phyloP scores from a whole-genome alignment of 2,329 filamentous ascomycete genomes.

The Ceratocystis cacaofunesta region DNA sequence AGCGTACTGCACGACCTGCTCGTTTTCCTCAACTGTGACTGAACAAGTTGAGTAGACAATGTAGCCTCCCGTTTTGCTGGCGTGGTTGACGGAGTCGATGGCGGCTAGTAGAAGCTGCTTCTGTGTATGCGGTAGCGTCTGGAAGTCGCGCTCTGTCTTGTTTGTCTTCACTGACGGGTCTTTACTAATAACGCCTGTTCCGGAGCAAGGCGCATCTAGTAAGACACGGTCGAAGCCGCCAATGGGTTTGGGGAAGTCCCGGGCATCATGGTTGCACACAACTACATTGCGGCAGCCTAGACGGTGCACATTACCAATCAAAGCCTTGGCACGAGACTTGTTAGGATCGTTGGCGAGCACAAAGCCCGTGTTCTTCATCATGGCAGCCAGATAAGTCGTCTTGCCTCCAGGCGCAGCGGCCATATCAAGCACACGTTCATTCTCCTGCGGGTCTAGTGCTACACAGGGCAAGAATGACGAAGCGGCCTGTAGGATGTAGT shows the following conservation, averaged over 20 bases:
- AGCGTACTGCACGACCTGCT: slow-evolving; percentile 86
- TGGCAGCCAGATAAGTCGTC: slow-evolving; percentile 85
- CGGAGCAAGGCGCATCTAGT: slow-evolving; percentile 88
- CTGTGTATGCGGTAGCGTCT: slow-evolving; percentile 82
- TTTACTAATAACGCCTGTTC: slow-evolving; percentile 94
- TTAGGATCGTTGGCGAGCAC: slow-evolving; percentile 95
- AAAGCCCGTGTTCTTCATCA: slow-evolving; percentile 92
- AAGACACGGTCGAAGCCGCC: slow-evolving; percentile 91
- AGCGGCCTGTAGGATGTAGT: slow-evolving; percentile 95
- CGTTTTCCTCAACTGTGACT: slow-evolving; percentile 80
- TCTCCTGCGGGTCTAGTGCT: slow-evolving; percentile 85
- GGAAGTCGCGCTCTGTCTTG: slow-evolving; percentile 90
- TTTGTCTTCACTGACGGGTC: slow-evolving; percentile 96
- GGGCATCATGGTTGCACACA: slow-evolving; percentile 88
- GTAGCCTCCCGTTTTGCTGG: slow-evolving; percentile 84
- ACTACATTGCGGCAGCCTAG: slow-evolving; percentile 86
- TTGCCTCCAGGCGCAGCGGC: slow-evolving; percentile 91
- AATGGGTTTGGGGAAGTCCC: slow-evolving; percentile 86
- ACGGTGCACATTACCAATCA: slow-evolving; percentile 96
- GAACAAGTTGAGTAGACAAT: slow-evolving; percentile 95
- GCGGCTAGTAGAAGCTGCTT: slow-evolving; percentile 86
- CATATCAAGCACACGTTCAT: slow-evolving; percentile 87
- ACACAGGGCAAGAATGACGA: slow-evolving; percentile 96
- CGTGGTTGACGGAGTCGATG: slow-evolving; percentile 87
- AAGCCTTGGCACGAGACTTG: slow-evolving; percentile 83